Base-by-base conservation (phyloP, 768 basidiomycete species). In the Trametes elegans region DNA sequence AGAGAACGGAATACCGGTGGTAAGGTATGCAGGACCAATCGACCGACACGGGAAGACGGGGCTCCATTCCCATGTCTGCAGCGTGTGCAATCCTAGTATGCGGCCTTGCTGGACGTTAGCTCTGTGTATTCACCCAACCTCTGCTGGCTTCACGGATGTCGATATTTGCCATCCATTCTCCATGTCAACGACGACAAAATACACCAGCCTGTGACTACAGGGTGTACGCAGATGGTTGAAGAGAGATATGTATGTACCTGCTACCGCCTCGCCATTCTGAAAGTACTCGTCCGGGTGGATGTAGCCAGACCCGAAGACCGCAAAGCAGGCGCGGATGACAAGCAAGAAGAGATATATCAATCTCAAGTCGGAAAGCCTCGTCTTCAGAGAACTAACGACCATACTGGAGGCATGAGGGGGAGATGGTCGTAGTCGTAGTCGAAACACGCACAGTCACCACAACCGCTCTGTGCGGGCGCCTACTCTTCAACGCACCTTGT, bases 241-340 rank as follows among this genome's bases (percentile, higher is more conserved):
- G n/a, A n/a, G n/a, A n/a, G n/a, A n/a, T n/a, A n/a, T 1, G 36
- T 57, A 45, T 45, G 45, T 57, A 73, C 74, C 74, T 48, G 73
- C 70, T 11, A 64, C 67, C 18, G 70, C 60, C 58, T 75, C 74
- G 29, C 71, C 74, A 57, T 71, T 74, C 61, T 75, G 74, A 60
- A 74, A 71, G 53, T 73, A 64, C 60, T 75, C 74, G 52, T 75
- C 74, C 8, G 74, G 74, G 49, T 75, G 74, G 32, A 75, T 74
- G 51, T 74, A 74, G 1, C 68, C 73, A 7, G 63, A 67, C 18
- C 73, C 70, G 46, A 56, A 61, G 18, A 75, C 51, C 7, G 74
- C 74, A 14, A 70, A 65, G 52, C 64, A 63, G 31, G 52, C 42
- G 5, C 66, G 64, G 10, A 60, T 19, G 10, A 53, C 4, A 7